Evolutionary conservation across 2,329 filamentous ascomycete genomes (phyloP), one percentile per base, ranked within the genome.

Genomic region (Madurella fahalii): DNA sequence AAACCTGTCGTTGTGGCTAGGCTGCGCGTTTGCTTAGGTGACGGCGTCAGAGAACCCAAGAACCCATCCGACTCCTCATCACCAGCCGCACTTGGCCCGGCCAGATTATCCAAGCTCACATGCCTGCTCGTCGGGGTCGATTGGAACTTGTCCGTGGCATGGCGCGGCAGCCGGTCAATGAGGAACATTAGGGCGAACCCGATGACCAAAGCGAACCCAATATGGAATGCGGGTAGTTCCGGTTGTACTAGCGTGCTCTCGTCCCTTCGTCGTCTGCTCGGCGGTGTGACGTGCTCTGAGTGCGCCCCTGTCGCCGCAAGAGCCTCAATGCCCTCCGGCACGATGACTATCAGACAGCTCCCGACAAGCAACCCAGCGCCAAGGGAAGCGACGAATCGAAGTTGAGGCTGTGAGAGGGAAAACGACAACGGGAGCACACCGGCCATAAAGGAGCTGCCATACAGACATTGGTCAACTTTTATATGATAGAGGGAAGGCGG

Each of bases 131-230:
- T 78, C 13, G 86, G 84, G 39, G 81, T 78, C 17, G 81, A 74
- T 64, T 85, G 84, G 39, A 89, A 74, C 40, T 80, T 78, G 17
- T 89, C 79, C 1, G 81, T 80, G 5, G 85, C 83, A 67, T 91
- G 87, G 40, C 84, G 83, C 8, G 91, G 90, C 9, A 95, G 73
- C 49, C 89, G 85, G 71, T 99, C 93, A 66, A 99, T 87, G 18
- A 99, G 81, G 68, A 96, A 97, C 94, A 99, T 99, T 61, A 96
- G 80, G 54, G 96, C 84, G 71, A 97, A 99, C 12, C 94, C 94
- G 15, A 89, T 75, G 52, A 95, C 84, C 49, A 99, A 77, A 2
- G 92, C 90, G 51, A 97, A 78, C 5, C 94, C 94, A 55, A 99
- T 88, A 72, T 89, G 94, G 61, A 86, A 84, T 0, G 81, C 77